These are phyloP conservation scores for Corchorus capsularis DNA, from an alignment of 345 rosid species.

Conservation along the genomic window DNA sequence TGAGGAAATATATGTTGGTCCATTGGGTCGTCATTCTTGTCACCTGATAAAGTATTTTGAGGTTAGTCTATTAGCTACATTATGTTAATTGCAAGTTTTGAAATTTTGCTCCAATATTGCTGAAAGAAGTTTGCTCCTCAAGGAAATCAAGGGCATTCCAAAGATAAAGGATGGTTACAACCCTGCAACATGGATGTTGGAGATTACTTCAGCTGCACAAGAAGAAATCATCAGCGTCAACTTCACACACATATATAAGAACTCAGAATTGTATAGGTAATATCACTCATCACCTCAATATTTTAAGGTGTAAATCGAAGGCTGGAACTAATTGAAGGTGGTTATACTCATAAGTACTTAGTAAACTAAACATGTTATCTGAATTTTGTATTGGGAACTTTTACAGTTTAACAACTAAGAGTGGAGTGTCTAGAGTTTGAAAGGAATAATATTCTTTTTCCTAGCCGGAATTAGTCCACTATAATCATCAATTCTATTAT, in stretches of 20 bases:
- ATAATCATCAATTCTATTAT: background rate
- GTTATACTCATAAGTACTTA: too few species aligned
- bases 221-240: conserved; percentile 46
- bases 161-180: conserved; percentile 63
- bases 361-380: too few species aligned
- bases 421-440: too few species aligned
- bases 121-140: background rate
- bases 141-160: conserved; percentile 55
- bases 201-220: conserved; percentile 49
- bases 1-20: conserved; percentile 61
- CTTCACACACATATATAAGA: conserved; percentile 48
- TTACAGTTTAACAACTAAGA: too few species aligned
- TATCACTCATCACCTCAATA: background rate
- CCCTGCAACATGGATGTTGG: conserved; percentile 83
- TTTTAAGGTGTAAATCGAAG: too few species aligned
- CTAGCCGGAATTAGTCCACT: background rate
- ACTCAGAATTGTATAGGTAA: conserved; percentile 53
- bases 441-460: too few species aligned
- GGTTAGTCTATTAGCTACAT: conserved; percentile 35
- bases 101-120: background rate
- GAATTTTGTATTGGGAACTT: too few species aligned
- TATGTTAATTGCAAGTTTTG: too few species aligned
- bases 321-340: too few species aligned
- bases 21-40: conserved; percentile 51
- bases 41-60: conserved; percentile 57